phyloP scores from a whole-genome alignment of 257 asterid genomes.

The Striga asiatica region DNA sequence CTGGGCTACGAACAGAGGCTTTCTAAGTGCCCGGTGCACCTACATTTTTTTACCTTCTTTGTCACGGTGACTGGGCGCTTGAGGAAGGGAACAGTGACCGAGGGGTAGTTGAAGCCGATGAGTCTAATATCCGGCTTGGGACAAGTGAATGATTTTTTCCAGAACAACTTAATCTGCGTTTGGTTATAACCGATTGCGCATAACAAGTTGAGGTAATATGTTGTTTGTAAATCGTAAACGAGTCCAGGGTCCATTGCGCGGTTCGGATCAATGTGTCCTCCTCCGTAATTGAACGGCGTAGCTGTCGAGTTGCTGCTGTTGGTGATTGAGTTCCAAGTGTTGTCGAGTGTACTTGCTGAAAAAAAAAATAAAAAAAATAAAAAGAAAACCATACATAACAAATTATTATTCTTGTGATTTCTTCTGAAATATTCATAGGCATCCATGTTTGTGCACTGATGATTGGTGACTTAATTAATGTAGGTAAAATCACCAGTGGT shows the following conservation, averaged over 20 bases:
- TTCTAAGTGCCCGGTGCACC: conserved; percentile 51
- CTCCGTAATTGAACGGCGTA: conserved; percentile 74
- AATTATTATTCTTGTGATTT: conserved; percentile 10
- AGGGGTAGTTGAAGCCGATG: conserved; percentile 64
- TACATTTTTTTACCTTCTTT: conserved; percentile 62
- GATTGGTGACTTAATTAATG: too few species aligned
- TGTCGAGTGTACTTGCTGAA: conserved; percentile 62
- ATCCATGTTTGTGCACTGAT: too few species aligned
- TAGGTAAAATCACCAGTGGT: conserved; percentile 33
- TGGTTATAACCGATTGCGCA: conserved; percentile 48
- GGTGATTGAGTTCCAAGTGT: conserved; percentile 36
- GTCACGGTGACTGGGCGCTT: conserved; percentile 34
- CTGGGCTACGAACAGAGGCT: conserved; percentile 38
- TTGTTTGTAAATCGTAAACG: too few species aligned
- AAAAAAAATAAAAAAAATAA: background rate
- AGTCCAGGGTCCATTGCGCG: too few species aligned
- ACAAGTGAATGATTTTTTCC: conserved; percentile 29
- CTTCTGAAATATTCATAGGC: too few species aligned
- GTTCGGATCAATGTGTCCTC: conserved; percentile 82
- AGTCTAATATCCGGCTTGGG: conserved; percentile 22
- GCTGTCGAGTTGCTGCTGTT: conserved; percentile 45
- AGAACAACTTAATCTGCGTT: conserved; percentile 31
- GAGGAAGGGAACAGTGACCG: conserved; percentile 71
- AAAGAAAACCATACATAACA: too few species aligned
- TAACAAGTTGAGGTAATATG: too few species aligned